phyloP scores from a whole-genome alignment of 495 filamentous ascomycete genomes.

The Oleoguttula mirabilis region DNA sequence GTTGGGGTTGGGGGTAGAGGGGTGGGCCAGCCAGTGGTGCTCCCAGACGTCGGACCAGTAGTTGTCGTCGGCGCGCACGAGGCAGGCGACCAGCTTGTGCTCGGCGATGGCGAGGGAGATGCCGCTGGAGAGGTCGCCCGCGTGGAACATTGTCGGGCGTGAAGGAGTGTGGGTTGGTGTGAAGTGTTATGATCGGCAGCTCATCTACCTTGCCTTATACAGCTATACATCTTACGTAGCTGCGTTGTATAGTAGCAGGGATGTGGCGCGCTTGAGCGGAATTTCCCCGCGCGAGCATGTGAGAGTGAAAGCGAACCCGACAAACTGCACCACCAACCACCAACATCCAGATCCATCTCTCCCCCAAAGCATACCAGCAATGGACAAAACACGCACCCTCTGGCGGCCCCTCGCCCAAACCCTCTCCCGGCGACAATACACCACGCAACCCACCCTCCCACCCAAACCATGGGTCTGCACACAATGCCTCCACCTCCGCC shows the following conservation, averaged over 20 bases:
- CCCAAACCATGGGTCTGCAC: slow-evolving; percentile 13
- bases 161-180: too few relatives aligned
- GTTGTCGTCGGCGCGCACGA: slow-evolving; percentile 43
- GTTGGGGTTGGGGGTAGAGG: slow-evolving; percentile 34
- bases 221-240: too few relatives aligned
- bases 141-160: slow-evolving; percentile 85
- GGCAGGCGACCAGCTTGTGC: slow-evolving; percentile 53
- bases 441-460: neutral
- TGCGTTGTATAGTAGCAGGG: too few relatives aligned
- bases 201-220: too few relatives aligned
- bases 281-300: too few relatives aligned
- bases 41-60: slow-evolving; percentile 64
- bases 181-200: too few relatives aligned
- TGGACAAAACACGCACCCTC: slow-evolving; percentile 4
- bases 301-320: too few relatives aligned
- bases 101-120: slow-evolving; percentile 61
- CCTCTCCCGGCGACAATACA: neutral
- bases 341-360: too few relatives aligned
- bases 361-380: too few relatives aligned
- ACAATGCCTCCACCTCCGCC: slow-evolving; percentile 12
- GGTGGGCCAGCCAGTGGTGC: slow-evolving; percentile 52
- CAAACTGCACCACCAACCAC: too few relatives aligned
- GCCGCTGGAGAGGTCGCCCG: slow-evolving; percentile 65
- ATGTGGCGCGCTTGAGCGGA: too few relatives aligned
- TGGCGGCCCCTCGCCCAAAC: slow-evolving; percentile 1